Evolutionary conservation across 2,329 filamentous ascomycete genomes (phyloP), one percentile per base, ranked within the genome.

Genomic region (Pyricularia sp.): DNA sequence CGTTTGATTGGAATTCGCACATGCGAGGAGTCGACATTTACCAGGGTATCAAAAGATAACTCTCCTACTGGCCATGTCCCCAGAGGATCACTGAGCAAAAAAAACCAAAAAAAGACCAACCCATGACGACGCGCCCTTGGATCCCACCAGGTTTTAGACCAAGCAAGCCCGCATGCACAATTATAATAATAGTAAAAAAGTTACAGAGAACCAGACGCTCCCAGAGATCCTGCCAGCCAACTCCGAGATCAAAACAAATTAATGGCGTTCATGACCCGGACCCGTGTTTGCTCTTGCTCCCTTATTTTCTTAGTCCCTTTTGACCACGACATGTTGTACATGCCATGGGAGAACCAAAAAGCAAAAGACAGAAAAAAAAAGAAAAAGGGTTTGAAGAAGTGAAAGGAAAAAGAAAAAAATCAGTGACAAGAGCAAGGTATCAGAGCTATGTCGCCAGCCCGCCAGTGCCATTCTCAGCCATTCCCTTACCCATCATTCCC

Each of bases 131-230:
- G 4, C 42, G 20, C 17, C 42, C 42, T 17, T 23, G 12, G n/a
- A 61, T 61, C 58, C 58, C 58, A 61, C 23, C 23, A 25, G 10
- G 23, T 58, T 58, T 58, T 17, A 26, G 58, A 10, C n/a, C n/a
- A 25, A 61, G 58, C 11, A 61, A 61, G n/a, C 58, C 58, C 11
- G n/a, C 58, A 50, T 50, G 58, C 58, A 23, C 58, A 36, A 61
- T 61, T 61, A 61, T 61, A 26, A 61, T 61, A 23, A n/a, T 61
- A 26, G 26, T 12, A 61, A 25, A 68, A 31, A 26, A 26, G 33
- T 28, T 68, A 68, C 66, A 68, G 58, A 36, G 58, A 68, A 68
- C 58, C 23, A 64, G 58, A 68, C 58, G 33, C 23, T 26, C 58
- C 55, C 14, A 17, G 58, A 33, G 25, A 23, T 61, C 66, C 66